A percentile compares a stretch with the other conserved stretches of the same genome.
Conservation (phyloP, 768 basidiomycete genomes). For the Baorangia bicolor region DNA sequence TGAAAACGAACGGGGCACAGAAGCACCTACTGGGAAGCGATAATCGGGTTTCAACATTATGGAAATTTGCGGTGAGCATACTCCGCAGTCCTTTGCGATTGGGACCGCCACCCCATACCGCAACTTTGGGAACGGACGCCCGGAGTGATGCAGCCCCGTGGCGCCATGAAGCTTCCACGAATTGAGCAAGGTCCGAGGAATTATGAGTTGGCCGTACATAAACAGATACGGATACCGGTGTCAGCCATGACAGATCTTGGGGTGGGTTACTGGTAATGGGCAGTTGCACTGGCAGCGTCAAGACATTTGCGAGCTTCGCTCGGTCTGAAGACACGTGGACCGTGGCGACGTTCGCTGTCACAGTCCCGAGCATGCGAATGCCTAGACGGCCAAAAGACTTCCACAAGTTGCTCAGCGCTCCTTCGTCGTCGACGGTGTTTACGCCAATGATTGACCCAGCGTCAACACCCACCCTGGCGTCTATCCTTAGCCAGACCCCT, state of each 20-base stretch:
- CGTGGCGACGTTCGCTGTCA: conserved; percentile 54
- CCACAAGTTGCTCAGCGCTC: conserved; percentile 49
- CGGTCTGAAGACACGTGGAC: conserved; percentile 47
- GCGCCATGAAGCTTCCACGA: conserved; percentile 59
- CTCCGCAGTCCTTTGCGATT: conserved; percentile 47
- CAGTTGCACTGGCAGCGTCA: conserved; percentile 49
- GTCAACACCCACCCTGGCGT: conserved; percentile 63
- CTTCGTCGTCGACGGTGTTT: conserved; percentile 44
- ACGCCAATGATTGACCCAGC: conserved; percentile 61
- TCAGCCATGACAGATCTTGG: conserved; percentile 55
- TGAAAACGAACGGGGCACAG: neutral
- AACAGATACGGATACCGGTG: conserved; percentile 49
- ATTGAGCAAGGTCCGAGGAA: conserved; percentile 45
- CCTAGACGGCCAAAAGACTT: conserved; percentile 71
- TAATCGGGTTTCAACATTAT: conserved; percentile 46
- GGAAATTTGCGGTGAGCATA: conserved; percentile 38
- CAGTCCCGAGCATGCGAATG: conserved; percentile 51
- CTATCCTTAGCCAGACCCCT: conserved; percentile 57
- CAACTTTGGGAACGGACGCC: conserved; percentile 42
- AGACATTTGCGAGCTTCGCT: conserved; percentile 46
- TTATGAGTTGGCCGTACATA: conserved; percentile 55
- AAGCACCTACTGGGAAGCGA: conserved; percentile 52
- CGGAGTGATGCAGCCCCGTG: conserved; percentile 46
- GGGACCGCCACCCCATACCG: conserved; percentile 51
- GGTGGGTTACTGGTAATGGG: conserved; percentile 44